Base-by-base conservation (phyloP, 2,329 filamentous ascomycete species). In the Ilyonectria robusta region DNA sequence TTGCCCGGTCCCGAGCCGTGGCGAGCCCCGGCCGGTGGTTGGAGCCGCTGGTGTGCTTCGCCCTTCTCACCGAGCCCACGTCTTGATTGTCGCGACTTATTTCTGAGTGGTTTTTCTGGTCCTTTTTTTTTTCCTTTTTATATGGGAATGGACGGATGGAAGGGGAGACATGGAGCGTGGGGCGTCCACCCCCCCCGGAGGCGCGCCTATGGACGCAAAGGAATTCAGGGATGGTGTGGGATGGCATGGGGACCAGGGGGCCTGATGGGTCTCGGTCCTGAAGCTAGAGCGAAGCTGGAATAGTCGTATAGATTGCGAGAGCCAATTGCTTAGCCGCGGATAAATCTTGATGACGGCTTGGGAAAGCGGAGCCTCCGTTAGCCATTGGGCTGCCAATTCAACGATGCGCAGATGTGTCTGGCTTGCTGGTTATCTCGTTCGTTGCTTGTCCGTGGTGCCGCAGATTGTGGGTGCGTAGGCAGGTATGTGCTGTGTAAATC, bases 1-100 rank as follows among this genome's bases (percentile, higher is more conserved):
- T 46, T 57, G 15, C 26, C 19, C 31, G 11, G 42, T 54, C 26
- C 60, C 40, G 54, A 58, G 44, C 60, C 47, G 54, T 70, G 71
- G 62, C 60, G 62, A 57, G 62, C 47, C 65, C 70, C 61, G 50
- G 59, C 37, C 50, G 31, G 35, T 61, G 40, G 35, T 40, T 46
- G 44, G 53, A 54, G 31, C 40, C 37, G 33, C 29, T 5, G 47
- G 48, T n/a, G 40, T 17, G 6, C 35, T 33, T 65, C 62, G 64
- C 68, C 66, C 66, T 71, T 72, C 72, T 74, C 70, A 74, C 72
- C 72, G 70, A 74, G 44, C 64, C 62, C 26, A 42, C 15, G 40
- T 42, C 40, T 19, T 17, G 15, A 56, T 54, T 47, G 31, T 59
- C 47, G 47, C 26, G 46, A n/a, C 15, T 17, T 42, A 42, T 54